Percentiles rank a stretch among this genome's conserved stretches.
Evolutionary conservation across 2,329 filamentous ascomycete genomes (phyloP).

Genomic region (Phyllosticta paracitricarpa): DNA sequence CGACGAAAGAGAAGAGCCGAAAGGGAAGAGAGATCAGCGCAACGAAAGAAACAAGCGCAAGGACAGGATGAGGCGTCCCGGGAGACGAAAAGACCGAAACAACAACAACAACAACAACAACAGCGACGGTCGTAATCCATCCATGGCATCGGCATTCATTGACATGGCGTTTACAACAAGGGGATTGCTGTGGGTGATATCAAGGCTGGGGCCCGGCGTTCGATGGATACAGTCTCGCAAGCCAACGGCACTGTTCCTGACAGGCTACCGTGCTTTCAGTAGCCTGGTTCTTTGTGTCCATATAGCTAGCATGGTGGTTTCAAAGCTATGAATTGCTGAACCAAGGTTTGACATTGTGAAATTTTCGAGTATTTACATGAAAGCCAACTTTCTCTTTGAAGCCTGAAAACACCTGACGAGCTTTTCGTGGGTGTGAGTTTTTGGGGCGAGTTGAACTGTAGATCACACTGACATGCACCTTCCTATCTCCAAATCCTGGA

Average conservation of each 20-base stretch:
- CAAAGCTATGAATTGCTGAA: neutral
- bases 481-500: too few relatives aligned
- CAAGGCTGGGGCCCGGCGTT: neutral
- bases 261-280: neutral
- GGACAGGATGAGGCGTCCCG: neutral
- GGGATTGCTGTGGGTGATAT: neutral
- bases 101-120: neutral
- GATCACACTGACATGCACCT: too few relatives aligned
- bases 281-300: neutral
- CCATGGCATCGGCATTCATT: neutral
- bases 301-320: neutral
- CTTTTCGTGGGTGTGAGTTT: too few relatives aligned
- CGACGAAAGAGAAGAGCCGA: conserved; percentile 45
- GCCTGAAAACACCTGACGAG: too few relatives aligned
- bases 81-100: neutral
- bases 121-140: neutral
- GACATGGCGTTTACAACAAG: neutral
- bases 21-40: conserved; percentile 27
- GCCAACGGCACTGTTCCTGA: neutral
- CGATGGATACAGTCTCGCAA: neutral
- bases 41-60: neutral
- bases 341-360: neutral
- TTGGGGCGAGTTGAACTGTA: too few relatives aligned
- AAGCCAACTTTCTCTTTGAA: too few relatives aligned
- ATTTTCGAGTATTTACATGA: too few relatives aligned